These are phyloP conservation scores for Metroxylon sagu DNA, from an alignment of 176 grass and related monocot species.

Conservation along the genomic window DNA sequence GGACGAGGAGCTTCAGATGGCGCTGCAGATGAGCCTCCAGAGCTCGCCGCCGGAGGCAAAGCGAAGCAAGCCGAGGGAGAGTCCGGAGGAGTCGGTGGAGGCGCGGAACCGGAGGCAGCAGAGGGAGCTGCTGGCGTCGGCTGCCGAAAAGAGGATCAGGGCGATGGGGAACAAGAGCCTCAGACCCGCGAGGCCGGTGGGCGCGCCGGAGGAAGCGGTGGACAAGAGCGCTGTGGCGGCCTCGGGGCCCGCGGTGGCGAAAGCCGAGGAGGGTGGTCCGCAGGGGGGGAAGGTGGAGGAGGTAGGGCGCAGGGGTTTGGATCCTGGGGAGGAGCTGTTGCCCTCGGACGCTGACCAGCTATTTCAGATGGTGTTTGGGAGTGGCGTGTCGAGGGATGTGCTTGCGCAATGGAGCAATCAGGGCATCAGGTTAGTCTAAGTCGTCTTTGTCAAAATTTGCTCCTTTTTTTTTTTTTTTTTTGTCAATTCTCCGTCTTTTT, in stretches of 20 bases:
- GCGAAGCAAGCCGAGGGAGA: conserved; percentile 59
- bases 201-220: conserved; percentile 18
- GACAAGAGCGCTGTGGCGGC: conserved; percentile 9
- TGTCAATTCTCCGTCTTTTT: not conserved
- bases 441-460: not conserved
- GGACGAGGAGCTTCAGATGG: conserved; percentile 94
- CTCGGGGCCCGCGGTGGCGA: conserved; percentile 22
- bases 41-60: conserved; percentile 73
- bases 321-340: conserved; percentile 46
- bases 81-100: conserved; percentile 51
- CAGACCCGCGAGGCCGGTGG: conserved; percentile 1
- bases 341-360: conserved; percentile 47
- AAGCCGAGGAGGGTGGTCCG: conserved; percentile 7
- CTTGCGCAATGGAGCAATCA: conserved; percentile 94
- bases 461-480: not conserved
- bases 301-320: conserved; percentile 12
- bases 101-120: conserved; percentile 51
- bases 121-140: conserved; percentile 80
- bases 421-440: conserved; percentile 69
- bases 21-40: conserved; percentile 89
- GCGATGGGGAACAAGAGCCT: conserved; percentile 13
- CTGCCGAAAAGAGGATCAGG: conserved; percentile 66
- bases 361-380: conserved; percentile 72
- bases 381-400: conserved; percentile 52
- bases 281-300: conserved; percentile 1